Percentiles rank a stretch among this genome's conserved stretches.
Evolutionary conservation across 768 basidiomycete genomes (phyloP).

Genomic region (Sporobolomyces phaffii): DNA sequence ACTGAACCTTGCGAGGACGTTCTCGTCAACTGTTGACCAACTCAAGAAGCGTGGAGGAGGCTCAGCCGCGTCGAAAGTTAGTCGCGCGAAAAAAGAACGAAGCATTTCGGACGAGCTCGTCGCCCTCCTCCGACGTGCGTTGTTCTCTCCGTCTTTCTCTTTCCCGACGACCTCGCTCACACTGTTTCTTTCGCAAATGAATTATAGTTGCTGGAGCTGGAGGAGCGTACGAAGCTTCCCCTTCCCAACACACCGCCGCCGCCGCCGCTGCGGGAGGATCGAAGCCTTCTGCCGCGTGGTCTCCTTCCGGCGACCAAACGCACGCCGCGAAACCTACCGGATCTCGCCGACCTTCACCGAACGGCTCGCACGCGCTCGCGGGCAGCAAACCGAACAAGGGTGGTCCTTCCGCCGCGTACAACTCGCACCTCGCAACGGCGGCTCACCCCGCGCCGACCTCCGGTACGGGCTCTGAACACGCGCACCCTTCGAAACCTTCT

Average conservation of each 20-base stretch:
- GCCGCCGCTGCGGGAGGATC: no score
- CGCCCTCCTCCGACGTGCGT: slow-evolving; percentile 17
- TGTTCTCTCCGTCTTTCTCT: not conserved
- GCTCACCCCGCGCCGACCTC: no score
- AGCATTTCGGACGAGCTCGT: slow-evolving; percentile 26
- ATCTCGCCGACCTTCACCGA: slow-evolving; percentile 6
- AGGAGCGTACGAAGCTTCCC: slow-evolving; percentile 3
- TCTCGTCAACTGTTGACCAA: slow-evolving; percentile 16
- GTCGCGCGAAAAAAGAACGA: slow-evolving; percentile 18
- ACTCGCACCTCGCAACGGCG: not conserved
- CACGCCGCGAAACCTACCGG: slow-evolving; percentile 3
- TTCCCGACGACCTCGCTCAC: not conserved
- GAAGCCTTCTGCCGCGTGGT: slow-evolving; percentile 18
- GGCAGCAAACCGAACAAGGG: not conserved
- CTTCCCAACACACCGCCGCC: slow-evolving; percentile 9
- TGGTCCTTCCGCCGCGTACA: not conserved
- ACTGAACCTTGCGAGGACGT: slow-evolving; percentile 14
- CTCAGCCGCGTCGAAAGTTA: not conserved
- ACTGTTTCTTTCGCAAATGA: not conserved
- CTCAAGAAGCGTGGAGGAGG: slow-evolving; percentile 7
- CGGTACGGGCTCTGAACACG: not conserved
- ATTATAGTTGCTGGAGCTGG: slow-evolving; percentile 2
- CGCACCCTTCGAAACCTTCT: slow-evolving; percentile 4
- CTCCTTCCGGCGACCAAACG: not conserved
- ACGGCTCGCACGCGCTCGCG: not conserved